A percentile compares a stretch with the other conserved stretches of the same genome.
Evolutionary conservation across 495 filamentous ascomycete genomes (phyloP).

Genomic region (Aspergillus baeticus): DNA sequence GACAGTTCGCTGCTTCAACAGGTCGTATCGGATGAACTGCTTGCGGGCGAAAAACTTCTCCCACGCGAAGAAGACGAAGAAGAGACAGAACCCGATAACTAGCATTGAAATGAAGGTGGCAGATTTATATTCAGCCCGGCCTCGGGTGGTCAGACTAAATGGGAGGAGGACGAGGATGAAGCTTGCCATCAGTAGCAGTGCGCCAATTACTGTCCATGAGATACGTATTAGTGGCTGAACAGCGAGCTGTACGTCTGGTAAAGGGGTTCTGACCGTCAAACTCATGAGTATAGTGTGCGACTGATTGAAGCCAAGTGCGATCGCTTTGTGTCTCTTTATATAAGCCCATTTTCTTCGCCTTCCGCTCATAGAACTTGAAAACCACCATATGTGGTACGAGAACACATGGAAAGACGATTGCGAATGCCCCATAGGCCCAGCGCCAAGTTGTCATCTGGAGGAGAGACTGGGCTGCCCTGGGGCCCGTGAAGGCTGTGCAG

Average conservation of each 20-base stretch:
- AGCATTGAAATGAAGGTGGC: slow-evolving; percentile 56
- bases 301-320: slow-evolving; percentile 44
- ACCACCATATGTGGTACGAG: slow-evolving; percentile 49
- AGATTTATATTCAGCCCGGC: slow-evolving; percentile 47
- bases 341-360: slow-evolving; percentile 50
- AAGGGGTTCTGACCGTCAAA: slow-evolving; percentile 47
- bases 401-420: slow-evolving; percentile 54
- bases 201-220: slow-evolving; percentile 43
- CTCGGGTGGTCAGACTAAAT: slow-evolving; percentile 53
- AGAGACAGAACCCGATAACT: slow-evolving; percentile 51
- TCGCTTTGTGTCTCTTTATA: slow-evolving; percentile 28
- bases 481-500: slow-evolving; percentile 45
- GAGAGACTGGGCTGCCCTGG: slow-evolving; percentile 36
- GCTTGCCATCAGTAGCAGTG: slow-evolving; percentile 56
- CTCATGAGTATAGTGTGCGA: slow-evolving; percentile 57
- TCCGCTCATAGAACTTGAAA: slow-evolving; percentile 56
- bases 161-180: slow-evolving; percentile 64
- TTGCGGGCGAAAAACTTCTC: slow-evolving; percentile 56
- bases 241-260: no score
- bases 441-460: slow-evolving; percentile 54
- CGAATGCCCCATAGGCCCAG: slow-evolving; percentile 64
- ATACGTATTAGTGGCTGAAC: background rate
- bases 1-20: slow-evolving; percentile 64
- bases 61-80: slow-evolving; percentile 57
- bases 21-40: slow-evolving; percentile 60